Conservation (phyloP, 2,329 filamentous ascomycete genomes). For the Apiospora arundinis region DNA sequence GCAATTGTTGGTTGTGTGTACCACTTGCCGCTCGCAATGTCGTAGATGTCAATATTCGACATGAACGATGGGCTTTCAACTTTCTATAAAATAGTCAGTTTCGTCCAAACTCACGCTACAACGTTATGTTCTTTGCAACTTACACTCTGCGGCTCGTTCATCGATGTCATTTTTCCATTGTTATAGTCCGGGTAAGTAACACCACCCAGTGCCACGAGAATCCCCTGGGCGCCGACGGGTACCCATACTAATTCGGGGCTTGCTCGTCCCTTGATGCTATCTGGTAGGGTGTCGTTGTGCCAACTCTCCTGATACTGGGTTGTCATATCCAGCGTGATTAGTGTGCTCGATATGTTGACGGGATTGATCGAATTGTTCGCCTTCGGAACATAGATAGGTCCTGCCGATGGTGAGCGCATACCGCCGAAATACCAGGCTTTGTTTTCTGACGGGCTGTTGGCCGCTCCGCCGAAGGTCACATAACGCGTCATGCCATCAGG, state of each 20-base stretch:
- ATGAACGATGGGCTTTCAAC: constrained; percentile 74
- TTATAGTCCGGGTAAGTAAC: constrained; percentile 66
- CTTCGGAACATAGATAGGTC: constrained; percentile 50
- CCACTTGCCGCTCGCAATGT: constrained; percentile 73
- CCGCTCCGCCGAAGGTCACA: constrained; percentile 68
- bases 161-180: constrained; percentile 34
- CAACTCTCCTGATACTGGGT: constrained; percentile 58
- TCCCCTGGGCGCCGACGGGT: constrained; percentile 76
- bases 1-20: constrained; percentile 70
- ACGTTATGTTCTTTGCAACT: constrained; percentile 30
- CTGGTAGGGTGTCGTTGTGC: constrained; percentile 58
- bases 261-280: constrained; percentile 58
- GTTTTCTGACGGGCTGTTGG: constrained; percentile 72
- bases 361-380: constrained; percentile 46
- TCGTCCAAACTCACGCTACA: not conserved
- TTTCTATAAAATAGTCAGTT: constrained; percentile 48
- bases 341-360: constrained; percentile 55
- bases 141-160: constrained; percentile 48
- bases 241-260: constrained; percentile 75
- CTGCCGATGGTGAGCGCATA: constrained; percentile 56
- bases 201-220: constrained; percentile 79
- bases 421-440: constrained; percentile 76
- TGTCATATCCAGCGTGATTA: constrained; percentile 68
- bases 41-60: constrained; percentile 76
- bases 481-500: constrained; percentile 61